Evolutionary conservation across 768 basidiomycete species (phyloP), one percentile per base, ranked within the genome.

Genomic region (Mycena albidolilacea): DNA sequence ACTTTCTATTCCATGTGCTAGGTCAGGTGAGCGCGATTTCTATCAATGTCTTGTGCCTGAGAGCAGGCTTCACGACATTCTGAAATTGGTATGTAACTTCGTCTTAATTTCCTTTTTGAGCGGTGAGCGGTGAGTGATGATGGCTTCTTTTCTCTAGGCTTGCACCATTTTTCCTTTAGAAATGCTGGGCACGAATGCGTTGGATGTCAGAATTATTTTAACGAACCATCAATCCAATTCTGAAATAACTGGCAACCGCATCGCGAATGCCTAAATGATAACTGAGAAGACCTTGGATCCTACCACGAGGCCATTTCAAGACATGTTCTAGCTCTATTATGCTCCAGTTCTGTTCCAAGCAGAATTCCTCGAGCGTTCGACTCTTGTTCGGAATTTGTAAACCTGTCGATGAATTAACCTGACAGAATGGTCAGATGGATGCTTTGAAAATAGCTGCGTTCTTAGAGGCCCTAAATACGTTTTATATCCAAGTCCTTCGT

Each of bases 41-140:
- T 35, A 30, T 11, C 44, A 46, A 17, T 50, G 35, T 58, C 4
- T 30, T 43, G n/a, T 38, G 23, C 23, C 61, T 23, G 21, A 30
- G 61, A 62, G 59, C 7, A 50, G 43, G 59, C 30, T 30, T 30
- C 30, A 30, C 30, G 46, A 48, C 19, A 30, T 48, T 23, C 23
- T 2, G 23, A 35, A 17, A 5, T 30, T 19, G 37, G 12, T 14
- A 44, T n/a, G 41, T 61, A 43, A 43, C 3, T 21, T 37, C 11
- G 23, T 62, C 3, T 5, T n/a, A 50, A 63, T 63, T 63, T 48
- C 62, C 62, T 63, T 63, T 63, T 48, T n/a, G 35, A 35, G 62
- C 7, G 17, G 2, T 63, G 15, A 17, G 62, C 62, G 62, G 62
- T 63, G 62, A 63, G 46, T 63, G 12, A 30, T 43, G 30, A 23